Conservation (phyloP, 1,284 basidiomycete species). For the Somion occarium region DNA sequence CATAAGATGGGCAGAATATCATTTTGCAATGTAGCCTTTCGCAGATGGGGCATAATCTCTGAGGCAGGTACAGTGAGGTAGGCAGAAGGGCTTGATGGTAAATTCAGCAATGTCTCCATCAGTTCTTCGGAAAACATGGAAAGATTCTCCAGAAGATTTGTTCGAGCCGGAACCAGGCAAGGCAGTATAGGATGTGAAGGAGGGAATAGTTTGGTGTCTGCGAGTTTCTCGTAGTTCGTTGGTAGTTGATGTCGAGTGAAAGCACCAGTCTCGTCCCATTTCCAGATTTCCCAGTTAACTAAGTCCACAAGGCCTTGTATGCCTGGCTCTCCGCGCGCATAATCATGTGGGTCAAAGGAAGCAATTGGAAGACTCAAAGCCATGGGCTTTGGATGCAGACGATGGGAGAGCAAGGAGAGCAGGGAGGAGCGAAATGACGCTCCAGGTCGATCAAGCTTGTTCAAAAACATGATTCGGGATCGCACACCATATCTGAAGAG, state of each 20-base stretch:
- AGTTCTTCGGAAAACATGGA: constrained; percentile 78
- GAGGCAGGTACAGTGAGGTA: constrained; percentile 54
- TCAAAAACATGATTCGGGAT: constrained; percentile 78
- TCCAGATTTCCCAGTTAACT: constrained; percentile 78
- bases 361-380: constrained; percentile 74
- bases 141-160: constrained; percentile 68
- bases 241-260: constrained; percentile 49
- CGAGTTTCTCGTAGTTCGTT: constrained; percentile 37
- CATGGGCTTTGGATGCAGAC: constrained; percentile 73
- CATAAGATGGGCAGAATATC: constrained; percentile 78
- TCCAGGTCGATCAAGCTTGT: constrained; percentile 85
- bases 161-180: constrained; percentile 65
- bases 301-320: constrained; percentile 77
- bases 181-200: constrained; percentile 57
- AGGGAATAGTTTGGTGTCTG: constrained; percentile 41
- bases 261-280: constrained; percentile 51
- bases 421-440: constrained; percentile 73
- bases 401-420: constrained; percentile 64
- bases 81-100: constrained; percentile 53
- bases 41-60: constrained; percentile 58
- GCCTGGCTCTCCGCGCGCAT: constrained; percentile 66
- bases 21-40: constrained; percentile 61
- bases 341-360: constrained; percentile 63
- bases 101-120: constrained; percentile 61
- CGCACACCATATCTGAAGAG: constrained; percentile 65